A percentile compares a stretch with the other conserved stretches of the same genome.
Evolutionary conservation across 306 rosid species (phyloP).

Genomic region (Fagus sylvatica): DNA sequence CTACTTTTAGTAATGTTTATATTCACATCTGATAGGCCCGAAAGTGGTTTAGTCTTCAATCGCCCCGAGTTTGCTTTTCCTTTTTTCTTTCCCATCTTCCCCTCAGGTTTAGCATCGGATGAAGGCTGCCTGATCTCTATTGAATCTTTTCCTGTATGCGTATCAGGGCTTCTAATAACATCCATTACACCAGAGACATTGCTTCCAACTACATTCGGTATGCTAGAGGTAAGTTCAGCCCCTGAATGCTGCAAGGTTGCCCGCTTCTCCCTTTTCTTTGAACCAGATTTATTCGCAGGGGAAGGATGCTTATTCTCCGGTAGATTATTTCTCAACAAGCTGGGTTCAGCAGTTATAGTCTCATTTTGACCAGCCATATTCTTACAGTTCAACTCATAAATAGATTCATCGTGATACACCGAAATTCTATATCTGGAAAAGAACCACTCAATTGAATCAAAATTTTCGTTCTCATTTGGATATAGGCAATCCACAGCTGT

Average conservation of each 20-base stretch:
- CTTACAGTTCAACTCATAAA: slow-evolving; percentile 22
- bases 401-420: slow-evolving; percentile 55
- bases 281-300: slow-evolving; percentile 22
- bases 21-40: slow-evolving; percentile 59
- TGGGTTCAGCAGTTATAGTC: slow-evolving; percentile 26
- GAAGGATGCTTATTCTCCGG: slow-evolving; percentile 20
- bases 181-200: slow-evolving; percentile 6
- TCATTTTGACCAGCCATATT: slow-evolving; percentile 26
- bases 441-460: slow-evolving; percentile 66
- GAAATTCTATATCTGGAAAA: slow-evolving; percentile 67
- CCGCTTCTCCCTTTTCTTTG: slow-evolving; percentile 36
- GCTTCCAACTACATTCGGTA: slow-evolving; percentile 21
- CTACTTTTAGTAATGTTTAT: slow-evolving; percentile 21
- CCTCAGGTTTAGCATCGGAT: slow-evolving; percentile 9
- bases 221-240: slow-evolving; percentile 37
- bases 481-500: slow-evolving; percentile 61
- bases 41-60: slow-evolving; percentile 56
- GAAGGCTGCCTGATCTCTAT: background rate
- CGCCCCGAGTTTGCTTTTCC: slow-evolving; percentile 32
- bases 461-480: slow-evolving; percentile 38
- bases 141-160: slow-evolving; percentile 17
- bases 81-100: slow-evolving; percentile 32
- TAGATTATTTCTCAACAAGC: slow-evolving; percentile 21
- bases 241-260: slow-evolving; percentile 16
- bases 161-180: slow-evolving; percentile 25